These are phyloP conservation scores for Populus alba DNA, from an alignment of 345 rosid genomes.

Conservation along the genomic window DNA sequence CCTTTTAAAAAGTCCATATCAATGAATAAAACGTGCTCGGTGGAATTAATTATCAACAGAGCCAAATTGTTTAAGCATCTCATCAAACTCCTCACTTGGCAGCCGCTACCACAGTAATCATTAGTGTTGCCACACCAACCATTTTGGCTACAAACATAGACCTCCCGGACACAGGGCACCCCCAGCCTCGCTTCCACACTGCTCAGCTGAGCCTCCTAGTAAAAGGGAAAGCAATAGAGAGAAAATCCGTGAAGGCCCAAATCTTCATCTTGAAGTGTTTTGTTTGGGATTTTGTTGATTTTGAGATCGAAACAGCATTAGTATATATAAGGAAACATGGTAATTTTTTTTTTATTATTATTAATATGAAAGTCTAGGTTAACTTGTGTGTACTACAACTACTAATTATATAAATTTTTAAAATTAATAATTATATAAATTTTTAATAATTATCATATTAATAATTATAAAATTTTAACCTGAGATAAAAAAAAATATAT, in stretches of 20 bases:
- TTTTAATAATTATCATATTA: too few species aligned
- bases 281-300: background rate
- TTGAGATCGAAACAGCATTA: background rate
- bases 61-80: conserved; percentile 18
- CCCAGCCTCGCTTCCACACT: conserved; percentile 22
- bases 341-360: too few species aligned
- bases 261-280: background rate
- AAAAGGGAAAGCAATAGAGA: background rate
- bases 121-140: conserved; percentile 21
- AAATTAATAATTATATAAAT: too few species aligned
- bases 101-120: background rate
- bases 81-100: conserved; percentile 3
- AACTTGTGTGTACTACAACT: too few species aligned
- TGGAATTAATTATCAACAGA: too few species aligned
- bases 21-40: too few species aligned
- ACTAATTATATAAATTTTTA: too few species aligned
- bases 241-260: background rate
- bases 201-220: conserved; percentile 3
- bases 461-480: too few species aligned
- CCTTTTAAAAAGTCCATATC: too few species aligned
- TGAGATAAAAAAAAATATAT: too few species aligned
- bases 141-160: conserved; percentile 10
- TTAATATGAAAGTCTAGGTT: too few species aligned
- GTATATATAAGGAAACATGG: background rate
- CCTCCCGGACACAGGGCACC: conserved; percentile 18